phyloP scores from a whole-genome alignment of 768 basidiomycete genomes.

The Asterophora lycoperdoides region DNA sequence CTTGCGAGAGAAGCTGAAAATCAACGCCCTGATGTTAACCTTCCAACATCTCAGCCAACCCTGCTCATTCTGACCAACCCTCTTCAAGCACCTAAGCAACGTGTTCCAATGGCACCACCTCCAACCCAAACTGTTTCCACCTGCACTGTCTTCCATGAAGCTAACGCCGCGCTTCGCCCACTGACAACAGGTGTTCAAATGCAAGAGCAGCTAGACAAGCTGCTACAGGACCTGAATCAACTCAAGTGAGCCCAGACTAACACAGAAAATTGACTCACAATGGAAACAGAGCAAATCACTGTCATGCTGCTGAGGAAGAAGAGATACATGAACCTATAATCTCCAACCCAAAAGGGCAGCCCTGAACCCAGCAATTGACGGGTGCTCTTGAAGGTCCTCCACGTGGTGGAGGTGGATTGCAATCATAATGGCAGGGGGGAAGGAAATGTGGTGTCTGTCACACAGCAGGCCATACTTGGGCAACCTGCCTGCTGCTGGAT shows the following conservation, averaged over 20 bases:
- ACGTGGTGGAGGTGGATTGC: constrained; percentile 9
- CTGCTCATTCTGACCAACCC: constrained; percentile 1
- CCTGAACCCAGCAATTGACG: constrained; percentile 17
- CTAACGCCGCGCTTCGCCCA: constrained; percentile 21
- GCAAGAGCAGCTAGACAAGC: constrained; percentile 22
- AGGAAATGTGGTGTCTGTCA: constrained; percentile 15
- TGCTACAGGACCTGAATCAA: constrained; percentile 15
- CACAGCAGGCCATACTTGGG: constrained; percentile 14
- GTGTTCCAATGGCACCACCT: constrained; percentile 1
- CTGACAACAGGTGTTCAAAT: constrained; percentile 21
- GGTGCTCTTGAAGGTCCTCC: constrained; percentile 18
- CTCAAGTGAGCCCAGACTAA: constrained; percentile 13
- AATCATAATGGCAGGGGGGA: background rate
- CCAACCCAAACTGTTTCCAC: constrained; percentile 22
- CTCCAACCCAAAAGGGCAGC: constrained; percentile 21
- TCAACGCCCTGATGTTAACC: constrained; percentile 3
- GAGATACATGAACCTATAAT: constrained; percentile 19
- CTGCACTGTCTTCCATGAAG: constrained; percentile 19
- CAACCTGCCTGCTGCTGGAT: constrained; percentile 6
- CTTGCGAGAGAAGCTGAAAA: constrained; percentile 1
- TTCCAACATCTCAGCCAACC: background rate
- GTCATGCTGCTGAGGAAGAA: constrained; percentile 1
- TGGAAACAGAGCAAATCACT: background rate
- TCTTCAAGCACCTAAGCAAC: constrained; percentile 1
- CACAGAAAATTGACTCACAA: background rate